Percentiles rank a stretch among this genome's conserved stretches.
phyloP scores from a whole-genome alignment of 2,329 filamentous ascomycete species.

The Colletotrichum lini region DNA sequence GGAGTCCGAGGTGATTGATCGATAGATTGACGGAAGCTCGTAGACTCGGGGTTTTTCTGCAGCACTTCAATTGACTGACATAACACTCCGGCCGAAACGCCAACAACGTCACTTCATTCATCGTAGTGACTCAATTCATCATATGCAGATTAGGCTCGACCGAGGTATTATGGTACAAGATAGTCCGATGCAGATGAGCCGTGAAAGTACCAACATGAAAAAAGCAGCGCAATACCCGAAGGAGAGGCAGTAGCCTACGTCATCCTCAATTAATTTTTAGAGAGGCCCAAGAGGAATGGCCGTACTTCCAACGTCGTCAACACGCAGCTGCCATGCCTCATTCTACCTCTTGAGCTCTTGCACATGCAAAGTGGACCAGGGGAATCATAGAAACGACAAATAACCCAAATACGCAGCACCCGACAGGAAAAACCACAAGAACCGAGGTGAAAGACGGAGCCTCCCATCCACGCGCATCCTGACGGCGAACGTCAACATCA shows the following conservation, averaged over 20 bases:
- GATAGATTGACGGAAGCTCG: neutral
- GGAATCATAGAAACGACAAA: slow-evolving; percentile 47
- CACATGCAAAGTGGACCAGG: slow-evolving; percentile 43
- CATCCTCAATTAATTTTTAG: slow-evolving; percentile 48
- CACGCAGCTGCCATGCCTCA: slow-evolving; percentile 33
- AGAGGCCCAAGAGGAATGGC: slow-evolving; percentile 43
- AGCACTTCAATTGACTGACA: neutral
- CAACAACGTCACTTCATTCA: neutral
- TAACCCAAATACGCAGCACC: slow-evolving; percentile 42
- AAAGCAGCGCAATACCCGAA: slow-evolving; percentile 8
- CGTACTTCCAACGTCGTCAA: slow-evolving; percentile 45
- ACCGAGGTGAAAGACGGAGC: slow-evolving; percentile 50
- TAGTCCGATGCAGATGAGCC: slow-evolving; percentile 41
- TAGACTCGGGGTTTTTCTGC: neutral
- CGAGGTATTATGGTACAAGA: slow-evolving; percentile 41
- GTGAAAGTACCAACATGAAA: slow-evolving; percentile 19
- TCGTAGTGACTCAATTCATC: slow-evolving; percentile 23
- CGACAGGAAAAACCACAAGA: slow-evolving; percentile 57
- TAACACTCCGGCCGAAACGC: neutral
- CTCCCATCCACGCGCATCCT: slow-evolving; percentile 49
- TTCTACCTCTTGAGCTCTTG: slow-evolving; percentile 43
- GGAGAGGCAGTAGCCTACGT: slow-evolving; percentile 31
- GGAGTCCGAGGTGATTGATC: neutral
- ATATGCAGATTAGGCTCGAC: slow-evolving; percentile 40
- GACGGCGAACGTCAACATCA: slow-evolving; percentile 32